These are phyloP conservation scores for Sphagnum fallax DNA, from an alignment of 228 moss, liverwort and hornwort genomes.

Conservation along the genomic window DNA sequence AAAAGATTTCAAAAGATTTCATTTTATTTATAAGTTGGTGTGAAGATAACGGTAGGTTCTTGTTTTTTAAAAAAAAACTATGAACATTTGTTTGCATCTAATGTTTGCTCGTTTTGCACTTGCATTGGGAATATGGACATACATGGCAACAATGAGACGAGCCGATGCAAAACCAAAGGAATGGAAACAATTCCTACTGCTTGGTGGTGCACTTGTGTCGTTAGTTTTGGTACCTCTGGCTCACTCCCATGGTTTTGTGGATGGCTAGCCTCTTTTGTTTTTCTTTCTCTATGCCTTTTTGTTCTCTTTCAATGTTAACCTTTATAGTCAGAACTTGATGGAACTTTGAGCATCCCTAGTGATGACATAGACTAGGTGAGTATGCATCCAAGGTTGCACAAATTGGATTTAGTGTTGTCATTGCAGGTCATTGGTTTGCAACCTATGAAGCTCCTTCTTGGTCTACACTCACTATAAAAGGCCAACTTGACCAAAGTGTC, in stretches of 20 bases:
- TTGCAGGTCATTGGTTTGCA: slow-evolving; percentile 79
- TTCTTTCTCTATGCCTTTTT: slow-evolving; percentile 57
- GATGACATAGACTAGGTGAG: slow-evolving; percentile 68
- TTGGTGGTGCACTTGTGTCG: slow-evolving; percentile 71
- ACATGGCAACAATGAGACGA: slow-evolving; percentile 36
- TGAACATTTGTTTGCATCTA: no score
- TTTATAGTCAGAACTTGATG: slow-evolving; percentile 64
- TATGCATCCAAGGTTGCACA: slow-evolving; percentile 39
- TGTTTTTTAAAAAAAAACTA: no score
- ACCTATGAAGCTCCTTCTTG: slow-evolving; percentile 67
- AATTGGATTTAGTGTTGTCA: slow-evolving; percentile 53
- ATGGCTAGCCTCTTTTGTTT: slow-evolving; percentile 80
- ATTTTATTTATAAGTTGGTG: no score
- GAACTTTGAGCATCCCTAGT: slow-evolving; percentile 39
- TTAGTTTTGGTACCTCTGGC: slow-evolving; percentile 78
- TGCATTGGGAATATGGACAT: slow-evolving; percentile 43
- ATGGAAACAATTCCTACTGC: slow-evolving; percentile 61
- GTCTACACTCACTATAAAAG: no score
- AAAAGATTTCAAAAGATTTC: no score
- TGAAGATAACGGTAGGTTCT: no score
- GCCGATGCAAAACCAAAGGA: slow-evolving; percentile 56
- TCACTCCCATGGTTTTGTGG: slow-evolving; percentile 61
- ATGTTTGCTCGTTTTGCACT: slow-evolving; percentile 13
- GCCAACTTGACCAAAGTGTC: no score
- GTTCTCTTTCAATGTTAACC: slow-evolving; percentile 63